Evolutionary conservation across 805 yeast species (phyloP).

Genomic region (Kuraishia capsulata): DNA sequence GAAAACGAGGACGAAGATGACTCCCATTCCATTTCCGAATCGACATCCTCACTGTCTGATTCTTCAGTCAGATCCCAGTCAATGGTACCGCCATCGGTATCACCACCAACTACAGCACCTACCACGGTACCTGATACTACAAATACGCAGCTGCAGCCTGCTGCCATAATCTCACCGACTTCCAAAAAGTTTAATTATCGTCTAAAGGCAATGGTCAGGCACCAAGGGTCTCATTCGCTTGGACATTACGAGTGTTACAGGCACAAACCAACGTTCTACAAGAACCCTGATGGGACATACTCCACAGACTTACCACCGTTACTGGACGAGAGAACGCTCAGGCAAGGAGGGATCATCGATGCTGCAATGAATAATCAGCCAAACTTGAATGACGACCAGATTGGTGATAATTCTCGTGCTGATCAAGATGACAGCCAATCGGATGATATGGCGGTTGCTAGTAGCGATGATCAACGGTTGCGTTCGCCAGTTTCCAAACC

Average conservation of each 20-base stretch:
- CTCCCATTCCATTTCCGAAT: neutral
- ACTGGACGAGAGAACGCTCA: neutral
- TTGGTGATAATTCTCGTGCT: neutral
- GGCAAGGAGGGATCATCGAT: conserved; percentile 1
- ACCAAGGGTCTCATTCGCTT: conserved; percentile 77
- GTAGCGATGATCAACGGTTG: too few species aligned
- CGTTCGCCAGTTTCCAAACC: neutral
- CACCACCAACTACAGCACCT: neutral
- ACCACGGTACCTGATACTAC: neutral
- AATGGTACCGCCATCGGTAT: neutral
- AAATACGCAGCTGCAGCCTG: neutral
- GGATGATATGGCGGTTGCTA: conserved; percentile 1
- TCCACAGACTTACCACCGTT: conserved; percentile 1
- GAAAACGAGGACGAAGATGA: conserved; percentile 5
- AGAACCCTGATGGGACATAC: conserved; percentile 22
- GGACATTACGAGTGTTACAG: conserved; percentile 92
- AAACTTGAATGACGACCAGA: neutral
- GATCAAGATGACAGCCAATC: neutral
- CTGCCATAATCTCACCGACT: neutral
- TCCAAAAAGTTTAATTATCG: conserved; percentile 30
- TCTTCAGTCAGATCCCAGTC: neutral
- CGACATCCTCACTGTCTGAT: neutral
- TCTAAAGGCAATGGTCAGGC: conserved; percentile 69
- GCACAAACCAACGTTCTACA: conserved; percentile 57
- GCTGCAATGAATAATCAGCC: neutral